These are phyloP conservation scores for Arxiozyma slooffiae DNA, from an alignment of 1,139 yeast genomes.

Conservation along the genomic window DNA sequence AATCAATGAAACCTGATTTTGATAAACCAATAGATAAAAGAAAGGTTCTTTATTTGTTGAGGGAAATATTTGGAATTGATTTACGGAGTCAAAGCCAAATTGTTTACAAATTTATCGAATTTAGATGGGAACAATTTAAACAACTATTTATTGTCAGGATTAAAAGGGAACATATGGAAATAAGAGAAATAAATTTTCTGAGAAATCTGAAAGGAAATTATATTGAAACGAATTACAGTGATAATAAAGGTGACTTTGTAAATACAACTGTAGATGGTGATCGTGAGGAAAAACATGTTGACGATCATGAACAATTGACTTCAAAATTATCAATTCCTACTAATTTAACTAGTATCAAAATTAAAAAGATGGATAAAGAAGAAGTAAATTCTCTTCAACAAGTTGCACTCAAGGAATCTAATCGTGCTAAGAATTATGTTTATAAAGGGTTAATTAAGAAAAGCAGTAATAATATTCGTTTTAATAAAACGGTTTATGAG, in stretches of 20 bases:
- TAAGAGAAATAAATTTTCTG: neutral
- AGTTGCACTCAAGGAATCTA: neutral
- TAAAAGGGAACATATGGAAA: neutral
- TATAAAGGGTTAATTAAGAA: neutral
- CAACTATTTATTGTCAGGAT: neutral
- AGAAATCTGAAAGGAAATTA: slow-evolving; percentile 1
- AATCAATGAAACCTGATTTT: neutral
- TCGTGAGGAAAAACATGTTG: neutral
- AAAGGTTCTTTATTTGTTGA: neutral
- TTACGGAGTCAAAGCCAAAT: neutral
- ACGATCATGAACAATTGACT: neutral
- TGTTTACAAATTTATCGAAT: neutral
- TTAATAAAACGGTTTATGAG: neutral
- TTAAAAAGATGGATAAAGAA: neutral
- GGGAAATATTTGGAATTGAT: slow-evolving; percentile 2
- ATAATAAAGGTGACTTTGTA: neutral
- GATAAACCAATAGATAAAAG: neutral
- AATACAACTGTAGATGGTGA: neutral
- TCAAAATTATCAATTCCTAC: neutral
- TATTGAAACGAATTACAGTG: neutral
- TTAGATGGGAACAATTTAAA: neutral
- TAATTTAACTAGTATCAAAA: neutral
- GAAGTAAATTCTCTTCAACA: neutral
- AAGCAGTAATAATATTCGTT: neutral
- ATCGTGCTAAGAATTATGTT: neutral